Evolutionary conservation across 2,329 filamentous ascomycete genomes (phyloP), one percentile per base, ranked within the genome.

Genomic region (Fusarium sulawesiense): DNA sequence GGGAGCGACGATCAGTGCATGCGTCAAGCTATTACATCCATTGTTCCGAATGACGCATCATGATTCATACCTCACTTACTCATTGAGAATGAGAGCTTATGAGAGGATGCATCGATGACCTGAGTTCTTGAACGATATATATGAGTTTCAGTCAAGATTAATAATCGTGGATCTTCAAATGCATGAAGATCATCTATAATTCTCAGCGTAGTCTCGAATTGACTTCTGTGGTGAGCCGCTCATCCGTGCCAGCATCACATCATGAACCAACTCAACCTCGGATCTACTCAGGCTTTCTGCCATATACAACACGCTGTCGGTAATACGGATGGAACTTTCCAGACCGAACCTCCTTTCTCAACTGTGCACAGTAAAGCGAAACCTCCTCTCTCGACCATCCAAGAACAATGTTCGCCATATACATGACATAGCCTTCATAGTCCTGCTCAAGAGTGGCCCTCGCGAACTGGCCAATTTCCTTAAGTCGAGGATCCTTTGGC

Each of bases 371-470:
- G 51, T 80, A 81, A 6, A 77, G 63, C 2, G 76, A 64, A 0
- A 80, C 76, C 6, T 82, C 77, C 4, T 78, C 74, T 11, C 69
- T 74, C 0, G 74, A 72, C 80, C 80, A 82, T 0, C 78, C 78
- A 16, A 80, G 78, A 51, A 81, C 76, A 18, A 80, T 76, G 0
- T 60, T 74, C 1, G 75, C 76, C 68, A 82, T 77, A 37, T 76
- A 80, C 10, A 79, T 45, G 4, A 76, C 70, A 20, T 73, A 76
- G 0, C 79, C 80, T 47, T 81, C 79, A 11, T 79, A 75, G 16
- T 81, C 80, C 34, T 80, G 78, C 8, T 79, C 76, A 3, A 81
- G 68, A 2, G 78, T 76, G 2, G 78, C 68, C 23, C 77, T 73
- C 1, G 74, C 73, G 49, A 77, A 81, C 23, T 67, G 72, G 0